Percentiles rank a stretch among this genome's conserved stretches.
These are phyloP conservation scores for Parastagonospora nodorum DNA, from an alignment of 2,329 filamentous ascomycete species.

Conservation along the genomic window DNA sequence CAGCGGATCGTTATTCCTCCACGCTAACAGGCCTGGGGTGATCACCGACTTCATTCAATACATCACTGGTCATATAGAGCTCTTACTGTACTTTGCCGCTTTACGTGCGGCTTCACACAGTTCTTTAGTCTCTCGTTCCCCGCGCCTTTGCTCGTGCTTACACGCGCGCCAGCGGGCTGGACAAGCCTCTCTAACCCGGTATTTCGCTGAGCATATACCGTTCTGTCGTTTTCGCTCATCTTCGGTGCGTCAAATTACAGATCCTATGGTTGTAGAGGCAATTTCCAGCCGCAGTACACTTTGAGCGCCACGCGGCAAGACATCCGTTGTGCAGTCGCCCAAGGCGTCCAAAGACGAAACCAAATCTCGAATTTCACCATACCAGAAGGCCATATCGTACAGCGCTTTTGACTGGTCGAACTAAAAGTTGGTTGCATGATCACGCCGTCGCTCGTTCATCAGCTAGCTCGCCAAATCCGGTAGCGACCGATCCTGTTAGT, in stretches of 20 bases:
- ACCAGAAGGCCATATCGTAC: constrained; percentile 11
- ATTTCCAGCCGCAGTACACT: neutral
- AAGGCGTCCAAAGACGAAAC: neutral
- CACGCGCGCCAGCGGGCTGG: constrained; percentile 29
- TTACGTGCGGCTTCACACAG: constrained; percentile 18
- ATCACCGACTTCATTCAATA: constrained; percentile 14
- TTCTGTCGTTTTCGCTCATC: constrained; percentile 31
- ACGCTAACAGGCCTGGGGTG: constrained; percentile 28
- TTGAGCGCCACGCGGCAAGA: neutral
- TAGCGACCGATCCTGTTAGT: constrained; percentile 29
- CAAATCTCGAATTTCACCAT: constrained; percentile 1
- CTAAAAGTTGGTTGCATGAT: constrained; percentile 22
- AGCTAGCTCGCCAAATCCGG: constrained; percentile 31
- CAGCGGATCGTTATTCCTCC: constrained; percentile 31
- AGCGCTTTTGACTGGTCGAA: constrained; percentile 22
- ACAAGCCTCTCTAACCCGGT: constrained; percentile 21
- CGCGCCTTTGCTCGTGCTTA: constrained; percentile 15
- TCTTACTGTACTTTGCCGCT: constrained; percentile 20
- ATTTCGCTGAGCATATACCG: constrained; percentile 27
- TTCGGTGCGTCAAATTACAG: constrained; percentile 19
- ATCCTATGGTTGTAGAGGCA: neutral
- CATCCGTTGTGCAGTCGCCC: neutral
- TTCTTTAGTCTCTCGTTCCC: constrained; percentile 18
- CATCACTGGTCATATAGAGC: constrained; percentile 25
- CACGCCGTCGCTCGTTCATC: constrained; percentile 30